A percentile compares a stretch with the other conserved stretches of the same genome.
Evolutionary conservation across 345 rosid species (phyloP).

Genomic region (Syzygium jambos): DNA sequence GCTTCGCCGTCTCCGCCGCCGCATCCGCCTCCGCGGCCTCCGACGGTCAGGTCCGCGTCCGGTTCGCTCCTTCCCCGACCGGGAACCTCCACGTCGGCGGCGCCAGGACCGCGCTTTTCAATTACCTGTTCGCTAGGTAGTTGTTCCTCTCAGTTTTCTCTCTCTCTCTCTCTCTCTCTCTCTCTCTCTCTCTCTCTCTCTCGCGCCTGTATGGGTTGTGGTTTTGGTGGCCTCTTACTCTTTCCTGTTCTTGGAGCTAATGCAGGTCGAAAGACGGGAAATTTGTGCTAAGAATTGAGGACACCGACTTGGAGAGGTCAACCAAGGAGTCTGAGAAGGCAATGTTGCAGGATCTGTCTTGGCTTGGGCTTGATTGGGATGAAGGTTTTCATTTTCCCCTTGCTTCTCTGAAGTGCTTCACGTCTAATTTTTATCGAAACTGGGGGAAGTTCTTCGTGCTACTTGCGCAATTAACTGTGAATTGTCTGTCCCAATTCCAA

Average conservation of each 20-base stretch:
- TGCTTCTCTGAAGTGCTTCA: background rate
- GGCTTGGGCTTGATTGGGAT: constrained; percentile 95
- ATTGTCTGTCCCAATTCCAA: background rate
- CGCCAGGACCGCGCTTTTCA: constrained; percentile 96
- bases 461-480: background rate
- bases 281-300: constrained; percentile 85
- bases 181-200: background rate
- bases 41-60: constrained; percentile 55
- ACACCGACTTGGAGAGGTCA: constrained; percentile 91
- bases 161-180: too few relatives aligned
- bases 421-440: background rate
- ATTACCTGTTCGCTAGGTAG: constrained; percentile 86
- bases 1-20: constrained; percentile 9
- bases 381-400: constrained; percentile 40
- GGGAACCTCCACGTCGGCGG: constrained; percentile 97
- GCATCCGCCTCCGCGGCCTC: background rate
- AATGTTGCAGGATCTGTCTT: constrained; percentile 76
- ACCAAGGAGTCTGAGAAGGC: constrained; percentile 89
- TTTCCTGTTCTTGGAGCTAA: background rate
- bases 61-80: constrained; percentile 97
- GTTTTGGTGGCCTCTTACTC: background rate
- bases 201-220: background rate
- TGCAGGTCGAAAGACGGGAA: constrained; percentile 85
- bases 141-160: background rate
- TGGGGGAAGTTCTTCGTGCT: background rate